phyloP scores from a whole-genome alignment of 495 filamentous ascomycete genomes.

The Staphylotrichum longicolle region DNA sequence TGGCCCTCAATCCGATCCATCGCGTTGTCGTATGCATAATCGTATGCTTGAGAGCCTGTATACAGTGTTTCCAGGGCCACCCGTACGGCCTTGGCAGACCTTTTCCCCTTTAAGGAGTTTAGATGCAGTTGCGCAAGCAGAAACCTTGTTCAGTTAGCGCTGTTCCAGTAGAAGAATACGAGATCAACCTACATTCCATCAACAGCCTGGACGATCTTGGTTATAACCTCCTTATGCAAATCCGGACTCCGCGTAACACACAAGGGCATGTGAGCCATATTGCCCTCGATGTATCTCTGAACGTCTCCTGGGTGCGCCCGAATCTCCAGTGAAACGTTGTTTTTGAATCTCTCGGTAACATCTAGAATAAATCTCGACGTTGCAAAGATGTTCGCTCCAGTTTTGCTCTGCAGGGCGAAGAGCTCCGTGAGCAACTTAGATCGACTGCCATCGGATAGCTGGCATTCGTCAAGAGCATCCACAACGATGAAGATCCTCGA shows the following conservation, averaged over 20 bases:
- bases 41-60: no score
- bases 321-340: constrained; percentile 33
- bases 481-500: constrained; percentile 42
- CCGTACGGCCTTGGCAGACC: no score
- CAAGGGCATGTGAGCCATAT: no score
- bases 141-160: not conserved
- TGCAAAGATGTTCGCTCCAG: constrained; percentile 35
- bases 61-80: no score
- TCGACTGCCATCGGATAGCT: not conserved
- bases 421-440: constrained; percentile 17
- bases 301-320: constrained; percentile 41
- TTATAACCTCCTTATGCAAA: no score
- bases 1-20: constrained; percentile 49
- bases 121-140: not conserved
- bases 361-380: constrained; percentile 42
- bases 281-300: constrained; percentile 35
- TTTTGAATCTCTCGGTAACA: not conserved
- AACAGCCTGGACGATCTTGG: no score
- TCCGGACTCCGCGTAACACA: no score
- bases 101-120: no score
- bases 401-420: not conserved
- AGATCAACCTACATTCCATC: no score
- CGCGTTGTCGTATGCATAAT: constrained; percentile 47
- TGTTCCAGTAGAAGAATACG: no score
- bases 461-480: constrained; percentile 53